Evolutionary conservation across 129 eudicot genomes (phyloP).

Genomic region (Deinandra increscens): DNA sequence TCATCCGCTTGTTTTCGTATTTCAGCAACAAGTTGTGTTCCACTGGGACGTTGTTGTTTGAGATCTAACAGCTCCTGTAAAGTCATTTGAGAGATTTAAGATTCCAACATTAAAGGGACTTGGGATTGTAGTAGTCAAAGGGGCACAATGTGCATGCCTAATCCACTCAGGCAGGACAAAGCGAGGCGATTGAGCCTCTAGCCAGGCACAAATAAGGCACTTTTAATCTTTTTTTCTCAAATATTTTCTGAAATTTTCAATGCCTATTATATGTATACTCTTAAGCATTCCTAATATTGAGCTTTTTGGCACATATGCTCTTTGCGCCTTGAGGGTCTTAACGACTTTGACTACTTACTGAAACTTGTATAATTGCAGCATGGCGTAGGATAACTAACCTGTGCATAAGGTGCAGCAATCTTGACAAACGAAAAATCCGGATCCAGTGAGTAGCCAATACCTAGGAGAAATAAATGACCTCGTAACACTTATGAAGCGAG

Average conservation of each 20-base stretch:
- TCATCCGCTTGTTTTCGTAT: conserved; percentile 95
- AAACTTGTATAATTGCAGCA: conserved; percentile 11
- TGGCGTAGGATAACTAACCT: conserved; percentile 45
- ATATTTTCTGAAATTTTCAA: not conserved
- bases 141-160: not conserved
- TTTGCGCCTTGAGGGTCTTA: not conserved
- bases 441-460: conserved; percentile 79
- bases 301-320: not conserved
- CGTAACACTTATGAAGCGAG: not conserved
- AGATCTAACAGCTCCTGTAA: conserved; percentile 94
- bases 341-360: not conserved
- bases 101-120: not conserved
- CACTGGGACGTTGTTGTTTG: conserved; percentile 63
- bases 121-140: not conserved
- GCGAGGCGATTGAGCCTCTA: not conserved
- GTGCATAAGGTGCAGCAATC: conserved; percentile 97
- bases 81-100: conserved; percentile 1
- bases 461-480: conserved; percentile 33
- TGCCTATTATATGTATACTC: not conserved
- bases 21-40: conserved; percentile 78
- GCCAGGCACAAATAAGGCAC: not conserved
- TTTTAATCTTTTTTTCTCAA: too few species aligned
- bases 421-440: conserved; percentile 86
- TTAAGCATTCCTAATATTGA: not conserved
- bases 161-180: not conserved